Conservation (phyloP, 768 basidiomycete species). For the Saitozyma podzolica region DNA sequence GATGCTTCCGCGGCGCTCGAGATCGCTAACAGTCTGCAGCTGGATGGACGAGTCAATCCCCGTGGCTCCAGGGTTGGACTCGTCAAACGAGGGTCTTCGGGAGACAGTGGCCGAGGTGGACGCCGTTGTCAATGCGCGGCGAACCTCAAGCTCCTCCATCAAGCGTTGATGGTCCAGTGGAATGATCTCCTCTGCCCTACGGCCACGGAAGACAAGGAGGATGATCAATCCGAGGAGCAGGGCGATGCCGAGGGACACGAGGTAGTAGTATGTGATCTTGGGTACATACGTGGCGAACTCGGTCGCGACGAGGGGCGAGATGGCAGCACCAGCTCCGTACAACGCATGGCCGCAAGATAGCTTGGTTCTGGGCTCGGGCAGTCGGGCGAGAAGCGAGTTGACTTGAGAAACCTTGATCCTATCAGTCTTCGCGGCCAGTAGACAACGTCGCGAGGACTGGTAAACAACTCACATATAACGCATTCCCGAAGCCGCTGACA, state of each 20-base stretch:
- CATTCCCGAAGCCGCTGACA: too few species aligned
- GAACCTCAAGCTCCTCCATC: slow-evolving; percentile 1
- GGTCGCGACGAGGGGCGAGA: not conserved
- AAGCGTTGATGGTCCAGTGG: not conserved
- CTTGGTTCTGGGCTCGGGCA: not conserved
- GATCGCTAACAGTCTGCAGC: too few species aligned
- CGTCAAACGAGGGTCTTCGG: too few species aligned
- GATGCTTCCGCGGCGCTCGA: too few species aligned
- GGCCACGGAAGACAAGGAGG: not conserved
- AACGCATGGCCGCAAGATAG: not conserved
- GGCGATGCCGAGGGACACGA: not conserved
- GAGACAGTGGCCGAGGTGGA: too few species aligned
- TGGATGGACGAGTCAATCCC: too few species aligned
- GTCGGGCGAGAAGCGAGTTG: not conserved
- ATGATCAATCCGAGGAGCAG: not conserved
- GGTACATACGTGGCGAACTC: not conserved
- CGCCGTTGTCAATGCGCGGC: too few species aligned
- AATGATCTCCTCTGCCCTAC: not conserved
- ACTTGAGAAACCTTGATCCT: too few species aligned
- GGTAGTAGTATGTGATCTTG: not conserved
- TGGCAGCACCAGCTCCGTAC: not conserved
- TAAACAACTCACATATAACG: too few species aligned
- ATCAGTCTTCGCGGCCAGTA: too few species aligned
- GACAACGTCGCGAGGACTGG: too few species aligned
- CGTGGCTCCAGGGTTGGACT: too few species aligned